Evolutionary conservation across 768 basidiomycete genomes (phyloP), one percentile per base, ranked within the genome.

Genomic region (Candolleomyces eurysporus): DNA sequence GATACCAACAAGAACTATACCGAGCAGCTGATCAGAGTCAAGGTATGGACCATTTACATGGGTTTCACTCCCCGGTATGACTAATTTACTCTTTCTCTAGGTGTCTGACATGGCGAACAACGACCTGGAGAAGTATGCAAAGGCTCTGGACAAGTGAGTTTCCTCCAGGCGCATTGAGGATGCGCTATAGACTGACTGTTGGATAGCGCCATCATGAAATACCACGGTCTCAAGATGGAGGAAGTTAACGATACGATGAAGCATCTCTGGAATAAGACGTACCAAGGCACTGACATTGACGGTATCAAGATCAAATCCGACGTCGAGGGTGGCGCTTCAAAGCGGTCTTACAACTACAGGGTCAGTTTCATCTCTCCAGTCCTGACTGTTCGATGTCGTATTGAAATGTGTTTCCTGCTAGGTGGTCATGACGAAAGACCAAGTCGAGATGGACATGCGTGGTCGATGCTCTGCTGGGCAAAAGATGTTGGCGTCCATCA

Each of bases 401-500:
- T 22, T 67, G 30, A 64, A 45, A 64, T 30, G 42, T 32, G 59
- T 58, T 49, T 61, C 59, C 72, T 2, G 4, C 26, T 4, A 96
- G 94, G 94, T 98, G 61, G 96, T 98, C 65, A 98, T 99, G 96
- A 93, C 91, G 57, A 99, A 99, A 78, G 96, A 98, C 72, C 91
- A 95, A 69, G 96, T 98, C 7, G 96, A 98, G 75, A 95, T 99
- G 92, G 97, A 98, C 75, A 99, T 99, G 97, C 88, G 97, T 60
- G 97, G 97, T 26, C 87, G 97, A 64, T 99, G 97, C 76, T 95
- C 92, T 16, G 97, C 97, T 1, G 97, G 97, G 0, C 97, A 99
- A 76, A 99, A 99, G 77, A 98, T 98, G 84, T 78, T 99, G 61
- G 97, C 96, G 10, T 96, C 93, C 21, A 98, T 98, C 74, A 94